phyloP scores from a whole-genome alignment of 768 basidiomycete species.

The Xanthoconium purpureum region DNA sequence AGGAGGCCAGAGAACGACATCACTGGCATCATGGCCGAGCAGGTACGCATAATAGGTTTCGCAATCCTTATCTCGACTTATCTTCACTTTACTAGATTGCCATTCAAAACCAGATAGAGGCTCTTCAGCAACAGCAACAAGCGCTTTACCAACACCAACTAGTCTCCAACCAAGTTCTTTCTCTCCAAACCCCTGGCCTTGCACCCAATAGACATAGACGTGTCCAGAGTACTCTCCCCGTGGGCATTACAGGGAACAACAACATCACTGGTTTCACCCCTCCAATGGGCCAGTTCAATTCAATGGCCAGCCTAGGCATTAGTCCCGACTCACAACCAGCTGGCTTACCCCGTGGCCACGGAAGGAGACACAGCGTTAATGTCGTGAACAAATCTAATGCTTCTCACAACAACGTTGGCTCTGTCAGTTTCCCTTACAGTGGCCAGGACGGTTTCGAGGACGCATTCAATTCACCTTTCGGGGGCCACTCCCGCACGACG shows the following conservation, averaged over 20 bases:
- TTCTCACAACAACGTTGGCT: slow-evolving; percentile 45
- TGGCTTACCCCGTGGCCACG: slow-evolving; percentile 78
- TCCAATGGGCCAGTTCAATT: slow-evolving; percentile 65
- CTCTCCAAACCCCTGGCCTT: slow-evolving; percentile 74
- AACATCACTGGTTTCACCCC: slow-evolving; percentile 31
- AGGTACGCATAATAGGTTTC: slow-evolving; percentile 49
- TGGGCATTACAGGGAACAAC: slow-evolving; percentile 46
- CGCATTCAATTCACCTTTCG: slow-evolving; percentile 64
- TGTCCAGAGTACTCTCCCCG: slow-evolving; percentile 81
- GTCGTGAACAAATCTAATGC: slow-evolving; percentile 70
- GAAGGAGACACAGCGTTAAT: slow-evolving; percentile 87
- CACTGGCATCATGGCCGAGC: slow-evolving; percentile 91
- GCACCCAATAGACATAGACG: slow-evolving; percentile 75
- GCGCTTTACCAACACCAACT: slow-evolving; percentile 88
- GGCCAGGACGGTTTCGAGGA: slow-evolving; percentile 76
- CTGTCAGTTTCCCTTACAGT: slow-evolving; percentile 49
- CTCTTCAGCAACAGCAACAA: slow-evolving; percentile 85
- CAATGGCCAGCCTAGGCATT: slow-evolving; percentile 47
- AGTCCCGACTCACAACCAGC: slow-evolving; percentile 64
- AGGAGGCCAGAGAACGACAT: slow-evolving; percentile 72
- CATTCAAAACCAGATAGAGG: slow-evolving; percentile 87
- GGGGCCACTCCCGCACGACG: slow-evolving; percentile 70
- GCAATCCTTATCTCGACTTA: slow-evolving; percentile 1
- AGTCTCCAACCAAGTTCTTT: slow-evolving; percentile 81
- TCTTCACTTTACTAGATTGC: slow-evolving; percentile 56